phyloP scores from a whole-genome alignment of 2,329 filamentous ascomycete genomes.

The Davidsoniella eucalypti region DNA sequence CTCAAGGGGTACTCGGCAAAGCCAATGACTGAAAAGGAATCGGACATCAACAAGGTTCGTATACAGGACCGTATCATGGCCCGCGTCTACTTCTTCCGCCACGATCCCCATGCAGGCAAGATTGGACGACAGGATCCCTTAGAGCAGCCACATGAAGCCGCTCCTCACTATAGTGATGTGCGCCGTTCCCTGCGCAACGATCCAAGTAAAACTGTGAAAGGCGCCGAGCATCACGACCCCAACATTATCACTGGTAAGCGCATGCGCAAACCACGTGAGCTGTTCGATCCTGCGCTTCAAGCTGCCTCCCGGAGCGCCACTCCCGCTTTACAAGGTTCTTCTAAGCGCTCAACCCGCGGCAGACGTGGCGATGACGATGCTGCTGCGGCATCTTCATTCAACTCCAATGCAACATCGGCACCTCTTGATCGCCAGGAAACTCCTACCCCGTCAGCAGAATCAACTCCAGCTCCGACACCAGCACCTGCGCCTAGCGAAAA shows the following conservation, averaged over 20 bases:
- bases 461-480: not conserved
- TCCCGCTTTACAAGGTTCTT: slow-evolving; percentile 22
- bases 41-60: slow-evolving; percentile 30
- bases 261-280: slow-evolving; percentile 32
- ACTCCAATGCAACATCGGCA: slow-evolving; percentile 11
- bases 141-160: slow-evolving; percentile 24
- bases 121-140: slow-evolving; percentile 43
- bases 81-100: slow-evolving; percentile 42
- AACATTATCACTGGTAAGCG: slow-evolving; percentile 35
- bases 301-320: slow-evolving; percentile 33
- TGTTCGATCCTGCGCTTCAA: slow-evolving; percentile 29
- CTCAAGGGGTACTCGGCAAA: slow-evolving; percentile 36
- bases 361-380: slow-evolving; percentile 21
- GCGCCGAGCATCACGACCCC: slow-evolving; percentile 34
- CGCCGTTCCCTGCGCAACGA: slow-evolving; percentile 39
- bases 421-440: not conserved
- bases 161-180: slow-evolving; percentile 31
- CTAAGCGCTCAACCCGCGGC: slow-evolving; percentile 12
- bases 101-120: slow-evolving; percentile 40
- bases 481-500: not conserved
- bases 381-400: slow-evolving; percentile 20
- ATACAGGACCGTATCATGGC: slow-evolving; percentile 42
- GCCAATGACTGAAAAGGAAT: slow-evolving; percentile 26
- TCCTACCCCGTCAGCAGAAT: not conserved
- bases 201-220: slow-evolving; percentile 40